Conservation (phyloP, 345 rosid genomes). For the Clausena lansium region DNA sequence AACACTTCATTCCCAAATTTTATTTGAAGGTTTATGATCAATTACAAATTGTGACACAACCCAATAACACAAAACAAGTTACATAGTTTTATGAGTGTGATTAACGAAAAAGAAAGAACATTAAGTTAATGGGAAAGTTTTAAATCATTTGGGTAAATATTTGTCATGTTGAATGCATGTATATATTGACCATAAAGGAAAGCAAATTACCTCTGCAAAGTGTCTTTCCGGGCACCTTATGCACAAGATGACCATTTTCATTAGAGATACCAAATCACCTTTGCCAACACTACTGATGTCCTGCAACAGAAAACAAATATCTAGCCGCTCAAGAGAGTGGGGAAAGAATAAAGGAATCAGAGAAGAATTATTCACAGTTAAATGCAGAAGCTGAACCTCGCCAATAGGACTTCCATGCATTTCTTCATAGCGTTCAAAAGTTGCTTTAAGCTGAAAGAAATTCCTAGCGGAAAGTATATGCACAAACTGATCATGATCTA, state of each 20-base stretch:
- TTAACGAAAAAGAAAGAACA: too few relatives aligned
- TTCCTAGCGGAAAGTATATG: slow-evolving; percentile 70
- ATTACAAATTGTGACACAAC: background rate
- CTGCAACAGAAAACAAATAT: slow-evolving; percentile 30
- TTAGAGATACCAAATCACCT: slow-evolving; percentile 50
- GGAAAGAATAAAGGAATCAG: background rate
- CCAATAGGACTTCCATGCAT: slow-evolving; percentile 49
- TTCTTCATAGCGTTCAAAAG: slow-evolving; percentile 60
- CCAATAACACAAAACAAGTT: background rate
- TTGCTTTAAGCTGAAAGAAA: slow-evolving; percentile 64
- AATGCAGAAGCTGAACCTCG: slow-evolving; percentile 46
- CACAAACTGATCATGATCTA: slow-evolving; percentile 60
- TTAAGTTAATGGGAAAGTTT: too few relatives aligned
- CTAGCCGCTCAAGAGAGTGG: background rate
- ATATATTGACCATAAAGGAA: background rate
- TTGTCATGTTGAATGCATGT: background rate
- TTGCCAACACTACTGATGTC: slow-evolving; percentile 58
- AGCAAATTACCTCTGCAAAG: slow-evolving; percentile 63
- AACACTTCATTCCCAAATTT: background rate
- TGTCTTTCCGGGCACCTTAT: slow-evolving; percentile 73
- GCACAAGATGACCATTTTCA: slow-evolving; percentile 51
- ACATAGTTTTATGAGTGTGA: background rate
- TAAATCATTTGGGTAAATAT: too few relatives aligned
- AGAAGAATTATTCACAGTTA: background rate
- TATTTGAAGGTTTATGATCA: background rate